Evolutionary conservation across 352 stramenopile species (phyloP), one percentile per base, ranked within the genome.

Genomic region (Phytopythium oedochilum): DNA sequence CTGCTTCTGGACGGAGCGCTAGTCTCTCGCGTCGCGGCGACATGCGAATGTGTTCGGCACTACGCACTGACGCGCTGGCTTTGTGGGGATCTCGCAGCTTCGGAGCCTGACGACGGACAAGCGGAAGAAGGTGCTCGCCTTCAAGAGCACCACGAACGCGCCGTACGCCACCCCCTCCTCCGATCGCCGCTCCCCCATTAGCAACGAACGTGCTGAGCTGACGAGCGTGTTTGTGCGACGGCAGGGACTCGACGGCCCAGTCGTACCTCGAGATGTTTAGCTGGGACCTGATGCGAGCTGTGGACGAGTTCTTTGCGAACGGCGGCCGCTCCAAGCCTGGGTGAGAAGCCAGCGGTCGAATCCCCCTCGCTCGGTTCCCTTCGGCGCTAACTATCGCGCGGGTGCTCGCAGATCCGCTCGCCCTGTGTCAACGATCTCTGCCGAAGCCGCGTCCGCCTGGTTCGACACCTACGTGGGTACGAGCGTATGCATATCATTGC

Each of bases 251-350:
- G 26, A 84, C 75, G 36, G 82, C 82, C 55, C 75, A 73, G 46
- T 86, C 73, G 56, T 92, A 90, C 56, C 61, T 90, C 4, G 78
- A 89, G 62, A 80, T 76, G 56, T 89, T 89, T 63, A 88, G 78
- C 55, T 92, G 82, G 82, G 78, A 90, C 49, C 55, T 92, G 28
- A 79, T 84, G 78, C 78, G 75, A 20, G 82, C 82, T 4, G 79
- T 92, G 22, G 79, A 92, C 53, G 75, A 88, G 55, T 92, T 89
- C 54, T 92, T 86, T 63, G 62, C 78, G 22, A 88, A 73, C 54
- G 75, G 77, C 20, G 76, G 81, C 34, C 31, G 63, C 10, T 53
- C 22, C 2, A 46, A 22, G 31, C 51, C 57, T 26, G 56, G 59
- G 68, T 73, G 36, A 57, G 59, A 46, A 20, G 8, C 18, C 34